Evolutionary conservation across 805 yeast species (phyloP).

Genomic region (Saturnispora bothae): DNA sequence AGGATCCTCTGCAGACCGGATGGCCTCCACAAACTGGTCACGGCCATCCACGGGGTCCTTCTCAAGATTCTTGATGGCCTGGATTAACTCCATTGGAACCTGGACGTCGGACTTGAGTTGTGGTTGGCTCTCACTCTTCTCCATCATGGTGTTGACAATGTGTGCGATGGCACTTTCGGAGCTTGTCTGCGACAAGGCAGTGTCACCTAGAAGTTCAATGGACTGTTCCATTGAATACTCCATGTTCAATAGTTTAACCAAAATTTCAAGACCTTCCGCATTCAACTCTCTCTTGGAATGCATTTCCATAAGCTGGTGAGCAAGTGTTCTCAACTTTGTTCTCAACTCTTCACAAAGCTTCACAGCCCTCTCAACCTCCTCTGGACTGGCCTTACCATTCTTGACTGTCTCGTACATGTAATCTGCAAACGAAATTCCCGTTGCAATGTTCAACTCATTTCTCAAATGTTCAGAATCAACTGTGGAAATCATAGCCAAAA

Average conservation of each 20-base stretch:
- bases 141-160: slow-evolving; percentile 1
- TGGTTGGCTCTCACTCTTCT: background rate
- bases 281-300: slow-evolving; percentile 47
- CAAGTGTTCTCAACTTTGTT: slow-evolving; percentile 35
- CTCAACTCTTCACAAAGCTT: slow-evolving; percentile 33
- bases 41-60: slow-evolving; percentile 4
- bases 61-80: slow-evolving; percentile 7
- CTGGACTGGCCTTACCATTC: slow-evolving; percentile 12
- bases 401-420: slow-evolving; percentile 17
- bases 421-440: slow-evolving; percentile 16
- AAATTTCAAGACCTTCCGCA: slow-evolving; percentile 63
- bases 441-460: slow-evolving; percentile 9
- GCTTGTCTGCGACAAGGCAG: too few relatives aligned
- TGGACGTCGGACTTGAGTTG: background rate
- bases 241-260: slow-evolving; percentile 56
- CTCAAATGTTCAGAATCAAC: slow-evolving; percentile 6
- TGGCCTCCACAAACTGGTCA: slow-evolving; percentile 6
- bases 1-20: slow-evolving; percentile 12
- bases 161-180: background rate
- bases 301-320: slow-evolving; percentile 47
- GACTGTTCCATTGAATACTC: slow-evolving; percentile 61
- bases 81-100: background rate
- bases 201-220: slow-evolving; percentile 24
- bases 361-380: slow-evolving; percentile 22
- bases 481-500: slow-evolving; percentile 13